Conservation (phyloP, 1,284 basidiomycete species). For the Hemileia vastatrix region DNA sequence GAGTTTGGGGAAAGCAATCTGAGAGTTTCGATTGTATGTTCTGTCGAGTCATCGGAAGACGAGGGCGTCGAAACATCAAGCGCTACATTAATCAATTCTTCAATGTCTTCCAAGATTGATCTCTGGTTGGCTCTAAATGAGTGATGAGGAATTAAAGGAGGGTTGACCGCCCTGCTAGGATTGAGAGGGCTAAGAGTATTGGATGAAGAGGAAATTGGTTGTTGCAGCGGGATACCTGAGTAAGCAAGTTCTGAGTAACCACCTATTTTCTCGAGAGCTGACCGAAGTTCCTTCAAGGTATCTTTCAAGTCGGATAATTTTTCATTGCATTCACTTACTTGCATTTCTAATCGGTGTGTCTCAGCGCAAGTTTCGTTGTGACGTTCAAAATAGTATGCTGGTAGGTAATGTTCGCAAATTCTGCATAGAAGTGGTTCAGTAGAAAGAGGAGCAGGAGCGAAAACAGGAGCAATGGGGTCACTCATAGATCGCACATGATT, state of each 20-base stretch:
- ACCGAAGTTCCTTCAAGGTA: constrained; percentile 49
- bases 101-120: constrained; percentile 68
- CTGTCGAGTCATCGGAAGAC: constrained; percentile 77
- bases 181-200: constrained; percentile 49
- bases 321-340: constrained; percentile 88
- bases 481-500: constrained; percentile 30
- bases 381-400: constrained; percentile 99
- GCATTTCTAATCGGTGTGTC: constrained; percentile 89
- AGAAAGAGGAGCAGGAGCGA: constrained; percentile 56
- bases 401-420: constrained; percentile 93
- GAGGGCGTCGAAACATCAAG: constrained; percentile 77
- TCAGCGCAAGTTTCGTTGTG: constrained; percentile 99
- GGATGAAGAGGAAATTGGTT: constrained; percentile 58
- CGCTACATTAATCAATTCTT: constrained; percentile 70
- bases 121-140: constrained; percentile 46
- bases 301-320: constrained; percentile 73
- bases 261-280: background rate
- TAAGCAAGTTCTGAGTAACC: constrained; percentile 4
- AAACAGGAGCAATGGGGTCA: constrained; percentile 43
- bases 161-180: constrained; percentile 54
- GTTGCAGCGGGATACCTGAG: background rate
- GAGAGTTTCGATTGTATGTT: constrained; percentile 84
- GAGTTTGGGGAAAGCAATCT: constrained; percentile 69
- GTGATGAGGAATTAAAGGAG: constrained; percentile 47
- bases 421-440: constrained; percentile 83